These are phyloP conservation scores for Russula dissimulans DNA, from an alignment of 768 basidiomycete species.

Conservation along the genomic window DNA sequence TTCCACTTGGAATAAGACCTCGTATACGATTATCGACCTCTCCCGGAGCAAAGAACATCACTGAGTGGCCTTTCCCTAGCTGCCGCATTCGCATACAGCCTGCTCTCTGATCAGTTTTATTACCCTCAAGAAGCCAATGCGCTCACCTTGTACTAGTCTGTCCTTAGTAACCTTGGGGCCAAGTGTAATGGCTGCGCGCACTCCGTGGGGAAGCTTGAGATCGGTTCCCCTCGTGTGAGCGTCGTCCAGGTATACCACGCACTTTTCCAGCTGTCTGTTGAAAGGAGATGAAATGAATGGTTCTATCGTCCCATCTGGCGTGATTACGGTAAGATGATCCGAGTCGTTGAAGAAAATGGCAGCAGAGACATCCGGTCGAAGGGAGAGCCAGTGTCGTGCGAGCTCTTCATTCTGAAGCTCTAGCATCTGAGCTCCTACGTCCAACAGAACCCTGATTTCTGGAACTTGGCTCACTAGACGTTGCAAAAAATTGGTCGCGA, in stretches of 20 bases:
- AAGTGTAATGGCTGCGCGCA: slow-evolving; percentile 39
- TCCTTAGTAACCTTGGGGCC: slow-evolving; percentile 46
- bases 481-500: slow-evolving; percentile 24
- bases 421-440: slow-evolving; percentile 50
- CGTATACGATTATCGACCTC: slow-evolving; percentile 14
- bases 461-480: slow-evolving; percentile 29
- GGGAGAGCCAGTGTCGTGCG: slow-evolving; percentile 33
- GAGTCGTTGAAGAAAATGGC: slow-evolving; percentile 33
- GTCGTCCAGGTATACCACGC: slow-evolving; percentile 44
- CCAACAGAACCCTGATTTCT: slow-evolving; percentile 40
- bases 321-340: slow-evolving; percentile 30
- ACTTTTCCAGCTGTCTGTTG: slow-evolving; percentile 29
- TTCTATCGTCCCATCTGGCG: slow-evolving; percentile 30
- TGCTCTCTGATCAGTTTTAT: neutral
- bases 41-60: slow-evolving; percentile 13
- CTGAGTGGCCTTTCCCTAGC: slow-evolving; percentile 14
- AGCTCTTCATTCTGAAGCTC: slow-evolving; percentile 39
- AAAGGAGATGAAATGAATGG: slow-evolving; percentile 32
- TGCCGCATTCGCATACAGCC: slow-evolving; percentile 19
- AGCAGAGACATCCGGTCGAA: slow-evolving; percentile 27
- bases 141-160: slow-evolving; percentile 39
- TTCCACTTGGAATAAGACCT: neutral
- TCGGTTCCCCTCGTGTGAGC: slow-evolving; percentile 49
- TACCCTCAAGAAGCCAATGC: neutral
- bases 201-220: slow-evolving; percentile 37